Conservation (phyloP, 208 protist species). For the Leishmania tropica region DNA sequence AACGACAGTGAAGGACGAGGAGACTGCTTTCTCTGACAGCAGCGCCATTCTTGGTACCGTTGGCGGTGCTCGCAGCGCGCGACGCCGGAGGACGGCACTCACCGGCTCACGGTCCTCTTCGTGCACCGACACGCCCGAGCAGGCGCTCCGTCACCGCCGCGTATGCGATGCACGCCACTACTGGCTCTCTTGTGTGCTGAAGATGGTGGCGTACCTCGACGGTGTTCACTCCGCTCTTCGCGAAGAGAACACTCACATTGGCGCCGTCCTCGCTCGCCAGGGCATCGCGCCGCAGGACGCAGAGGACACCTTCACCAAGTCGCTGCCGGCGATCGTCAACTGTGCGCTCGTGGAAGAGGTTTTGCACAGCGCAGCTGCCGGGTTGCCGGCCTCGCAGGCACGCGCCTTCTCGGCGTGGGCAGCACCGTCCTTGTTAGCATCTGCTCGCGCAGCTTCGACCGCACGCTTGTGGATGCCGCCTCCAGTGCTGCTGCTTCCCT, state of each 20-base stretch:
- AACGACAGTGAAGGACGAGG: not conserved
- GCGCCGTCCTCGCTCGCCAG: conserved; percentile 45
- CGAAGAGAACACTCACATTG: conserved; percentile 62
- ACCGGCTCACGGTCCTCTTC: too few relatives aligned
- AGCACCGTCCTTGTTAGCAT: not conserved
- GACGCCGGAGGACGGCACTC: not conserved
- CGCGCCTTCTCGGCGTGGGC: not conserved
- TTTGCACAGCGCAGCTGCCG: conserved; percentile 1
- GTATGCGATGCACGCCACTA: conserved; percentile 37
- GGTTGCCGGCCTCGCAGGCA: not conserved
- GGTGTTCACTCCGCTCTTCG: conserved; percentile 46
- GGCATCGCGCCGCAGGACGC: conserved; percentile 17
- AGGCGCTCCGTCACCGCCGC: not conserved
- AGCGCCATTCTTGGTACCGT: conserved; percentile 6
- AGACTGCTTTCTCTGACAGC: not conserved
- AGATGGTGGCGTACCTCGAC: conserved; percentile 61
- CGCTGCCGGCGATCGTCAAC: conserved; percentile 64
- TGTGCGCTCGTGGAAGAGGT: conserved; percentile 67
- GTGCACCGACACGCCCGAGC: not conserved
- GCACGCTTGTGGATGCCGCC: conserved; percentile 47
- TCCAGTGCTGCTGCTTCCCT: conserved; percentile 61
- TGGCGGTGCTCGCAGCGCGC: not conserved
- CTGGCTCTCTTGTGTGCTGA: conserved; percentile 64
- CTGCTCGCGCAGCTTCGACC: not conserved
- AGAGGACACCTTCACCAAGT: conserved; percentile 32